Evolutionary conservation across 495 filamentous ascomycete species (phyloP).

Genomic region (Talaromyces proteolyticus): DNA sequence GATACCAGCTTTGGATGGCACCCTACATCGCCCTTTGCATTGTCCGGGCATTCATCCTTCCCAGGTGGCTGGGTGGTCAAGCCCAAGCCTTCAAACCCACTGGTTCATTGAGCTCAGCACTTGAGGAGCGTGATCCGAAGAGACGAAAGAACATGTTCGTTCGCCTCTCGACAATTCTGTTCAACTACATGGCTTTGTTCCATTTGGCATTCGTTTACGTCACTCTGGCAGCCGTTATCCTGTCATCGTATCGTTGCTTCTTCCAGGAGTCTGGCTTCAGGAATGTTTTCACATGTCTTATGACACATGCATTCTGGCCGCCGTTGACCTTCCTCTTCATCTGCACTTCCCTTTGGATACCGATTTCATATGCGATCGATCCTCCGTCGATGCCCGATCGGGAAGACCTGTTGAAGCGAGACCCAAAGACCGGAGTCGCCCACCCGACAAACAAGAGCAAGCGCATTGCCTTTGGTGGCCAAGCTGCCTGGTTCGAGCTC

Average conservation of each 20-base stretch:
- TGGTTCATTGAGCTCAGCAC: slow-evolving; percentile 21
- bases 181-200: slow-evolving; percentile 32
- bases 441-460: slow-evolving; percentile 35
- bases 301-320: slow-evolving; percentile 45
- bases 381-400: slow-evolving; percentile 36
- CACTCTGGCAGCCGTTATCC: slow-evolving; percentile 27
- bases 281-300: slow-evolving; percentile 27
- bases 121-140: slow-evolving; percentile 28
- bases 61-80: slow-evolving; percentile 32
- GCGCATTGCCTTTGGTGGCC: slow-evolving; percentile 33
- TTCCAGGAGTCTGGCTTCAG: slow-evolving; percentile 15
- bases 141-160: slow-evolving; percentile 21
- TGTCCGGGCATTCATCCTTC: slow-evolving; percentile 37
- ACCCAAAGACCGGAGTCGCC: slow-evolving; percentile 39
- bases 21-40: slow-evolving; percentile 38
- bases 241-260: slow-evolving; percentile 31
- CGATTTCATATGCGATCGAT: slow-evolving; percentile 36
- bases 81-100: slow-evolving; percentile 31
- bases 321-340: slow-evolving; percentile 32
- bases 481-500: slow-evolving; percentile 37
- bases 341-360: slow-evolving; percentile 30
- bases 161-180: slow-evolving; percentile 22
- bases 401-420: slow-evolving; percentile 33
- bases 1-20: slow-evolving; percentile 40
- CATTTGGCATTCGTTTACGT: slow-evolving; percentile 34